A percentile compares a stretch with the other conserved stretches of the same genome.
These are phyloP conservation scores for Lepidopterella palustris DNA, from an alignment of 495 filamentous ascomycete species.

Conservation along the genomic window DNA sequence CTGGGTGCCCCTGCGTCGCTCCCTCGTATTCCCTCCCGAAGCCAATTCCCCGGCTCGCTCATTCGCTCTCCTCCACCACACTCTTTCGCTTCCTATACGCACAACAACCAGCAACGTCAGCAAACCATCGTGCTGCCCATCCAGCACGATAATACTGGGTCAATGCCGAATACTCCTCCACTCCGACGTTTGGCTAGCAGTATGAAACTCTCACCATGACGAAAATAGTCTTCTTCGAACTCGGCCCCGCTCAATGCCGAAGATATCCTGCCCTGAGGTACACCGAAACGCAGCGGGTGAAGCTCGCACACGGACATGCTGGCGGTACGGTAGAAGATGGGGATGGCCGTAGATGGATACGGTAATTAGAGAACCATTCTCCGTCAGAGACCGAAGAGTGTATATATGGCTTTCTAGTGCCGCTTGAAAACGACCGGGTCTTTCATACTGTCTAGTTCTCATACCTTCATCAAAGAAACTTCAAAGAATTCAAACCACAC, in stretches of 20 bases:
- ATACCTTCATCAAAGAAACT: constrained; percentile 1
- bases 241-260: constrained; percentile 4
- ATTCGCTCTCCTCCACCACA: neutral
- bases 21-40: neutral
- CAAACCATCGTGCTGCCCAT: neutral
- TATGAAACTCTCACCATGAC: neutral
- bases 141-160: too few relatives aligned
- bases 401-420: neutral
- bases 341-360: neutral
- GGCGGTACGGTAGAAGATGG: neutral
- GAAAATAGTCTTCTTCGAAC: neutral
- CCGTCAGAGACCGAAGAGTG: neutral
- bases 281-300: neutral
- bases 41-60: neutral
- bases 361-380: neutral
- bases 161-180: neutral
- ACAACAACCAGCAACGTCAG: neutral
- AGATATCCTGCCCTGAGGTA: neutral
- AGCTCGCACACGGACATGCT: neutral
- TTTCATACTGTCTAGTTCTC: neutral
- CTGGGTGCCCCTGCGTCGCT: neutral
- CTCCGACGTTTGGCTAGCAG: neutral
- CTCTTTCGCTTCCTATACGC: neutral
- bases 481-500: too few relatives aligned
- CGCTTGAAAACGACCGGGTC: neutral